These are phyloP conservation scores for Inga leiocalycina DNA, from an alignment of 306 rosid genomes.

Conservation along the genomic window DNA sequence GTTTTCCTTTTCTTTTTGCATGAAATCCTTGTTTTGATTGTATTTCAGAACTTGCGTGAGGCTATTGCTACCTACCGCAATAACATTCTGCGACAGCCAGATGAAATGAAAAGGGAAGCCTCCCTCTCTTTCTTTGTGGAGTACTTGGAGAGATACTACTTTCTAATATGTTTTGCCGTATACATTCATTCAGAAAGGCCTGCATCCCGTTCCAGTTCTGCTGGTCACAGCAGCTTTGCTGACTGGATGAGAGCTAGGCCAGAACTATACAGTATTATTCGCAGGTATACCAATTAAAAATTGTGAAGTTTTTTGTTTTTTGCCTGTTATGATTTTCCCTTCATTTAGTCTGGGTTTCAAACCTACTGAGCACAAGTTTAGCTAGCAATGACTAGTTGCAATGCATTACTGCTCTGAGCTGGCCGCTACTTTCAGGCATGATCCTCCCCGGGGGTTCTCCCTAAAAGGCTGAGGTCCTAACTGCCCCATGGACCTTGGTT, in stretches of 20 bases:
- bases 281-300: slow-evolving; percentile 56
- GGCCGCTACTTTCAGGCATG: slow-evolving; percentile 12
- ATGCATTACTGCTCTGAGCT: slow-evolving; percentile 8
- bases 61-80: slow-evolving; percentile 89
- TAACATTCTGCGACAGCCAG: slow-evolving; percentile 83
- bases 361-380: not conserved
- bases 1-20: slow-evolving; percentile 25
- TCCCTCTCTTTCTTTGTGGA: slow-evolving; percentile 82
- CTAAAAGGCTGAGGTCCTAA: slow-evolving; percentile 10
- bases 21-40: slow-evolving; percentile 32
- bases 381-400: not conserved
- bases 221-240: slow-evolving; percentile 57
- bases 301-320: slow-evolving; percentile 24
- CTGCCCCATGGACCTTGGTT: slow-evolving; percentile 4
- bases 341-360: not conserved
- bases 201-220: slow-evolving; percentile 54
- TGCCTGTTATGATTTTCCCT: not conserved
- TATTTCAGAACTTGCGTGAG: slow-evolving; percentile 80
- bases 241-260: slow-evolving; percentile 96
- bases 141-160: slow-evolving; percentile 96
- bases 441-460: not conserved
- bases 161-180: slow-evolving; percentile 92
- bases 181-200: slow-evolving; percentile 79
- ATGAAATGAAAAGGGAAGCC: slow-evolving; percentile 95
- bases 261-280: slow-evolving; percentile 86